These are phyloP conservation scores for Monosporascus sp. DNA, from an alignment of 2,329 filamentous ascomycete species.

Conservation along the genomic window DNA sequence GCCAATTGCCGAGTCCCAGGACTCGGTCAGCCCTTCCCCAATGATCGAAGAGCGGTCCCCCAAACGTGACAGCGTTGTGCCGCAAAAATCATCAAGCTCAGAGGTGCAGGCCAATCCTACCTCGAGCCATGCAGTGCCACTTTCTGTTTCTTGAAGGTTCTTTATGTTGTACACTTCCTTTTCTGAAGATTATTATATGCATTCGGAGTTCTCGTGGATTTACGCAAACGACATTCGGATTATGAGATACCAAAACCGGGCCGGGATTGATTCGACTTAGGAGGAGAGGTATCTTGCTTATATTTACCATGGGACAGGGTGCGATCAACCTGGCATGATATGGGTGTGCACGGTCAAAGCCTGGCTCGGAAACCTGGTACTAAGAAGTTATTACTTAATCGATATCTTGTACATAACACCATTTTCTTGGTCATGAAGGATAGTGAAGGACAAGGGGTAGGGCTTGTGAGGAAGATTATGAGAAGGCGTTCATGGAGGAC, in stretches of 20 bases:
- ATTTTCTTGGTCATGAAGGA: background rate
- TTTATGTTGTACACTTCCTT: slow-evolving; percentile 7
- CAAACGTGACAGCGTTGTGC: slow-evolving; percentile 6
- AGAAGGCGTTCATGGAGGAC: background rate
- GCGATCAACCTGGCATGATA: background rate
- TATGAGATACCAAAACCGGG: background rate
- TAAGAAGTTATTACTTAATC: background rate
- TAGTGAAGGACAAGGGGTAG: background rate
- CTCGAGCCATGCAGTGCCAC: slow-evolving; percentile 9
- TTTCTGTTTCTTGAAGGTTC: slow-evolving; percentile 14
- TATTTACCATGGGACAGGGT: background rate
- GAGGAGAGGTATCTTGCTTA: background rate
- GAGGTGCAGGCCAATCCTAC: slow-evolving; percentile 11
- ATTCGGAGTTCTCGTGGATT: slow-evolving; percentile 12
- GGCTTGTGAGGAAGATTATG: background rate
- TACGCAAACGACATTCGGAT: background rate
- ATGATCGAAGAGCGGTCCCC: slow-evolving; percentile 9
- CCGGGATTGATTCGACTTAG: background rate
- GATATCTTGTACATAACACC: background rate
- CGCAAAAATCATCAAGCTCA: slow-evolving; percentile 1
- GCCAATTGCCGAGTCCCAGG: slow-evolving; percentile 4
- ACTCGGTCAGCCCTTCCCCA: slow-evolving; percentile 1
- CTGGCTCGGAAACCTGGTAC: background rate
- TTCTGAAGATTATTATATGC: slow-evolving; percentile 16
- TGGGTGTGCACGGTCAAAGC: background rate